Conservation (phyloP, 2,329 filamentous ascomycete genomes). For the Penicillium sp. region DNA sequence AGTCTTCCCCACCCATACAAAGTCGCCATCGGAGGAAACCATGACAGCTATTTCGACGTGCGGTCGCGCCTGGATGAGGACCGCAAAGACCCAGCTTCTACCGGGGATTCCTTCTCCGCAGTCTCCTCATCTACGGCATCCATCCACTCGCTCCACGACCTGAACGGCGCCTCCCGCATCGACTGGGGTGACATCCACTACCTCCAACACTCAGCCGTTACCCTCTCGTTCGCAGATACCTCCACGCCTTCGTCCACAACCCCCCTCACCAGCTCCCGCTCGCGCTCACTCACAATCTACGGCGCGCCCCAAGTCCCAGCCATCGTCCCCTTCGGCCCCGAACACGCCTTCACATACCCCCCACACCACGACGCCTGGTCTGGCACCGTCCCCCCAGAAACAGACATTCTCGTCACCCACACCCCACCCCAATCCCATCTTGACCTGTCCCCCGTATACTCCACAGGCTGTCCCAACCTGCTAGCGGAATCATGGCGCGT, state of each 20-base stretch:
- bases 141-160: conserved; percentile 36
- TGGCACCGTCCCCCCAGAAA: conserved; percentile 65
- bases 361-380: conserved; percentile 67
- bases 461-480: conserved; percentile 68
- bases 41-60: conserved; percentile 80
- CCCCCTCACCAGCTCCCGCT: conserved; percentile 51
- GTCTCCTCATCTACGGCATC: conserved; percentile 37
- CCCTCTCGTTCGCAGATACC: conserved; percentile 54
- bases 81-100: conserved; percentile 29
- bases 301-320: conserved; percentile 76
- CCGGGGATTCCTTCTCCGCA: conserved; percentile 19
- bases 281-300: conserved; percentile 66
- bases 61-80: conserved; percentile 58
- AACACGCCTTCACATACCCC: conserved; percentile 76
- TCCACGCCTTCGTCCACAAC: conserved; percentile 43
- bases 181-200: conserved; percentile 70
- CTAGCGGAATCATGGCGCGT: conserved; percentile 71
- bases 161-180: conserved; percentile 50
- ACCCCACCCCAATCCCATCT: conserved; percentile 72
- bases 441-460: conserved; percentile 53
- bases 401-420: conserved; percentile 79
- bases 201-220: conserved; percentile 66
- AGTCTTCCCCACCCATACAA: conserved; percentile 74
- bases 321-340: conserved; percentile 61
- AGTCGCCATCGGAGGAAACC: conserved; percentile 80